These are phyloP conservation scores for Yamadazyma takamatsuzukensis DNA, from an alignment of 805 yeast species.

Conservation along the genomic window DNA sequence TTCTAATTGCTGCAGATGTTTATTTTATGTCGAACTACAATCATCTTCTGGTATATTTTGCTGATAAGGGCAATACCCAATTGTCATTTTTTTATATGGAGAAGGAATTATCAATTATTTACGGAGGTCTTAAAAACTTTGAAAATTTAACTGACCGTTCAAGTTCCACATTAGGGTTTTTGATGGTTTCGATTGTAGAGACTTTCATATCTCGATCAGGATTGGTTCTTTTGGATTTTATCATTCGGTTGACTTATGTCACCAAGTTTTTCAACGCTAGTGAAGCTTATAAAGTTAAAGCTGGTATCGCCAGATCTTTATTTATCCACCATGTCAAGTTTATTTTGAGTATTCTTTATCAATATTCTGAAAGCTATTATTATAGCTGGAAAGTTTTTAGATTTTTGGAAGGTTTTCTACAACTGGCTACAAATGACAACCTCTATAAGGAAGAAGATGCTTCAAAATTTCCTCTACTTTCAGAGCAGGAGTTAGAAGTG, in stretches of 20 bases:
- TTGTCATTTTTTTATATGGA: constrained; percentile 34
- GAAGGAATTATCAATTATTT: constrained; percentile 12
- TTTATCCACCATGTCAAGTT: neutral
- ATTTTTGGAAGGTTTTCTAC: neutral
- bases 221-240: no score
- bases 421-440: neutral
- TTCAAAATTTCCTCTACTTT: neutral
- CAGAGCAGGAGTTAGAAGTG: neutral
- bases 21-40: constrained; percentile 36
- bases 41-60: constrained; percentile 36
- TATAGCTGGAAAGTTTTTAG: constrained; percentile 4
- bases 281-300: no score
- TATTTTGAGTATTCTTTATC: neutral
- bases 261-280: no score
- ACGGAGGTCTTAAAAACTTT: neutral
- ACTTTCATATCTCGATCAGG: no score
- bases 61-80: constrained; percentile 19
- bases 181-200: constrained; percentile 1
- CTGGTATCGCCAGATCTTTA: neutral
- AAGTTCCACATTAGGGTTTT: neutral
- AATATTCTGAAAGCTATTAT: constrained; percentile 1
- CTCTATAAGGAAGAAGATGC: neutral
- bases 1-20: constrained; percentile 21
- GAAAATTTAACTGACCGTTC: neutral
- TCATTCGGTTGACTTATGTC: no score